Evolutionary conservation across 2,329 filamentous ascomycete genomes (phyloP).

Genomic region (Curvularia verruculosa): DNA sequence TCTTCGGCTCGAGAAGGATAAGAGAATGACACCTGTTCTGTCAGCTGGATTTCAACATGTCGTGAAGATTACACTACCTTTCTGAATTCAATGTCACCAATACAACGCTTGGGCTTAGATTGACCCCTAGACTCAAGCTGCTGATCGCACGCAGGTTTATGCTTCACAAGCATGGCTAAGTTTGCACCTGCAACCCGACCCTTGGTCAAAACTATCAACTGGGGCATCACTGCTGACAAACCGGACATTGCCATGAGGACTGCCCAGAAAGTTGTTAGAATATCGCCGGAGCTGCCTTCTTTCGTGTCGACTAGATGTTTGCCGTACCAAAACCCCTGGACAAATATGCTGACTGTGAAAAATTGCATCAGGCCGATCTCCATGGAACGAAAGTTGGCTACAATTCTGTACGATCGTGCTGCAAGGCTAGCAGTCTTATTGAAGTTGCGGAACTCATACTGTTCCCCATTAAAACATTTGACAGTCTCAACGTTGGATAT

Average conservation of each 20-base stretch:
- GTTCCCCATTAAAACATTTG: slow-evolving; percentile 81
- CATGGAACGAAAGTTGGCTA: slow-evolving; percentile 70
- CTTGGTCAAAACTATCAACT: slow-evolving; percentile 78
- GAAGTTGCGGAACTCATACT: slow-evolving; percentile 72
- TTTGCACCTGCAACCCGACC: slow-evolving; percentile 75
- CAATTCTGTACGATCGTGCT: slow-evolving; percentile 67
- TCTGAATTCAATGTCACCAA: slow-evolving; percentile 71
- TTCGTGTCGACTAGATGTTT: slow-evolving; percentile 69
- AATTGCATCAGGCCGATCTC: slow-evolving; percentile 78
- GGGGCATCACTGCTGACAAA: slow-evolving; percentile 74
- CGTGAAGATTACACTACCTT: slow-evolving; percentile 61
- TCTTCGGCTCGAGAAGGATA: slow-evolving; percentile 74
- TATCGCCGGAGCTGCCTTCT: slow-evolving; percentile 64
- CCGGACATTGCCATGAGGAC: slow-evolving; percentile 77
- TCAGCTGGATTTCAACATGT: slow-evolving; percentile 7
- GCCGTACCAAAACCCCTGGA: slow-evolving; percentile 90
- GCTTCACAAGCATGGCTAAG: slow-evolving; percentile 57
- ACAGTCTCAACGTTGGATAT: slow-evolving; percentile 80
- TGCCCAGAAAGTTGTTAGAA: slow-evolving; percentile 86
- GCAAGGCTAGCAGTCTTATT: slow-evolving; percentile 62
- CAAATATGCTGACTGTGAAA: slow-evolving; percentile 78
- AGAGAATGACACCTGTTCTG: slow-evolving; percentile 72
- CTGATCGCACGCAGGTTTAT: slow-evolving; percentile 39
- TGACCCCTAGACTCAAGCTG: slow-evolving; percentile 21
- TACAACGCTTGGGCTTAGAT: slow-evolving; percentile 52